These are phyloP conservation scores for Berberis vulgaris DNA, from an alignment of 164 flowering plant genomes.

Conservation along the genomic window DNA sequence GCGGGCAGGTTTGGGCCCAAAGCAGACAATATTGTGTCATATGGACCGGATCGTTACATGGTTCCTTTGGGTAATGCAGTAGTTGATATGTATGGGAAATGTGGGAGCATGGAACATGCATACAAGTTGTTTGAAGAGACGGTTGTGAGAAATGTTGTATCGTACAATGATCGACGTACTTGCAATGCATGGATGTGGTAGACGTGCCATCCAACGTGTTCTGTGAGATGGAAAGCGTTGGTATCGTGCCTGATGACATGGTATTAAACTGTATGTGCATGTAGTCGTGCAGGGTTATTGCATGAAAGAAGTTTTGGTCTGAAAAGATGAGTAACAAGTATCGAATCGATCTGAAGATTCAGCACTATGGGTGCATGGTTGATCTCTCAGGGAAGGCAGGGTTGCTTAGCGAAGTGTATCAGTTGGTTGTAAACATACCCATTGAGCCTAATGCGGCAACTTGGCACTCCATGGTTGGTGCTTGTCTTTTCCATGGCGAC, in stretches of 20 bases:
- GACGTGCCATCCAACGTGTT: slow-evolving; percentile 7
- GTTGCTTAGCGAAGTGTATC: slow-evolving; percentile 11
- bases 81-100: slow-evolving; percentile 19
- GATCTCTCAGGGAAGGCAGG: slow-evolving; percentile 16
- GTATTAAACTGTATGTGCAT: slow-evolving; percentile 17
- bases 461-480: slow-evolving; percentile 14
- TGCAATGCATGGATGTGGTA: slow-evolving; percentile 16
- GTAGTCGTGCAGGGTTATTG: slow-evolving; percentile 17
- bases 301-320: slow-evolving; percentile 12
- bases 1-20: too few species aligned
- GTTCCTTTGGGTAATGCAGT: slow-evolving; percentile 16
- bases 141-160: slow-evolving; percentile 12
- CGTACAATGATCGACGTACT: slow-evolving; percentile 18
- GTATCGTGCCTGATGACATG: slow-evolving; percentile 14
- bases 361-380: slow-evolving; percentile 23
- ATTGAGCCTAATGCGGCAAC: slow-evolving; percentile 15
- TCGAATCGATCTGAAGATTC: slow-evolving; percentile 12
- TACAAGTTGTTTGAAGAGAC: slow-evolving; percentile 14
- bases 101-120: slow-evolving; percentile 13
- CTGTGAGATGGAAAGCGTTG: slow-evolving; percentile 7
- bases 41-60: too few species aligned
- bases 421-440: slow-evolving; percentile 11
- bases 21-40: too few species aligned
- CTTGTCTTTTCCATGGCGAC: slow-evolving; percentile 11
- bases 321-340: slow-evolving; percentile 8